Base-by-base conservation (phyloP, 2,329 filamentous ascomycete species). In the Fusarium concolor region DNA sequence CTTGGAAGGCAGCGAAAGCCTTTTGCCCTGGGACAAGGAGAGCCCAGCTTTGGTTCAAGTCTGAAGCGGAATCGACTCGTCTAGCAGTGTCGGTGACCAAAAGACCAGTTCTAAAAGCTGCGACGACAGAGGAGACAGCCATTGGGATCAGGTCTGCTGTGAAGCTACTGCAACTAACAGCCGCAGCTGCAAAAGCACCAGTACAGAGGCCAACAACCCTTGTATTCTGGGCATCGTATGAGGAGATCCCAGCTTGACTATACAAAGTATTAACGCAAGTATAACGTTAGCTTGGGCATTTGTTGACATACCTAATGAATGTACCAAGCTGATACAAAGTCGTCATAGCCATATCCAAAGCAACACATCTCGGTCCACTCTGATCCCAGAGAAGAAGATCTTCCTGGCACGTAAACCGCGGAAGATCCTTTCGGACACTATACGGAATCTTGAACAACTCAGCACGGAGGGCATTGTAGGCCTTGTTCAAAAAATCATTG, bases 311-410 rank as follows among this genome's bases (percentile, higher is more conserved):
- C 68, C 65, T 70, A 17, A 71, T 71, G 20, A 71, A 71, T 5
- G 52, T 26, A 1, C 62, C 68, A 3, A 71, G 68, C 2, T 71
- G 68, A 49, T 67, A 71, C 24, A 71, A 28, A 18, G 68, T 67
- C 7, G 62, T 71, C 46, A 71, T 64, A 0, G 68, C 68, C 68
- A 71, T 71, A 29, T 71, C 68, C 10, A 71, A 22, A 2, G 68
- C 68, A 29, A 71, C 26, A 14, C 68, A 71, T 45, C 68, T 53
- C 39, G 50, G 56, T 5, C 68, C 66, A 15, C 35, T 65, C 17
- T 70, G 62, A 17, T 70, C 58, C 68, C 68, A 71, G 1, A 49
- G 17, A 2, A 71, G 56, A 2, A 71, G 43, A 59, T 71, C 68
- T 6, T 71, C 65, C 17, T 51, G 63, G 15, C 68, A 70, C 0